Conservation (phyloP, 495 filamentous ascomycete species). For the Hypoxylon fuscum region DNA sequence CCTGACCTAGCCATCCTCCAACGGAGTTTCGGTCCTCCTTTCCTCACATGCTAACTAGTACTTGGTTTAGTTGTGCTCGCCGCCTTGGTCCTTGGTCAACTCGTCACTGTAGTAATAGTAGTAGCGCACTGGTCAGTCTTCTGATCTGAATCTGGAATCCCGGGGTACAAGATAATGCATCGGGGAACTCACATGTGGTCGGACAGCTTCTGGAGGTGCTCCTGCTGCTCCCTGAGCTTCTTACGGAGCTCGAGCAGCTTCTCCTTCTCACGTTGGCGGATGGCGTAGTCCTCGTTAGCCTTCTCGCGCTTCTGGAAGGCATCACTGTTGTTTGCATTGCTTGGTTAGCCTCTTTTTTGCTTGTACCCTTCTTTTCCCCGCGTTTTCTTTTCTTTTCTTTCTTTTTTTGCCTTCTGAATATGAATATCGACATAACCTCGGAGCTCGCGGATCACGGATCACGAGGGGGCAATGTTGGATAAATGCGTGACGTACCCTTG, state of each 20-base stretch:
- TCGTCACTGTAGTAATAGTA: slow-evolving; percentile 63
- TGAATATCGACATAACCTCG: no score
- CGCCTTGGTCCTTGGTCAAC: slow-evolving; percentile 71
- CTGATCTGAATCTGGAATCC: background rate
- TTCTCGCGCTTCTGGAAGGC: slow-evolving; percentile 90
- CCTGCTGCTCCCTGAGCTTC: slow-evolving; percentile 81
- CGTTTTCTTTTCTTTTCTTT: background rate
- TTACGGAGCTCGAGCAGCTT: slow-evolving; percentile 80
- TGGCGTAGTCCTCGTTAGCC: slow-evolving; percentile 83
- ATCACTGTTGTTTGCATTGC: slow-evolving; percentile 64
- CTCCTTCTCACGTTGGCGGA: slow-evolving; percentile 82
- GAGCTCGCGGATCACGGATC: no score
- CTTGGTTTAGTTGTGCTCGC: slow-evolving; percentile 73
- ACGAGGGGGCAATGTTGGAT: background rate
- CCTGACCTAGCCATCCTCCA: no score
- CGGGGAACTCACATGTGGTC: slow-evolving; percentile 75
- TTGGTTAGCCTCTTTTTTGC: slow-evolving; percentile 20
- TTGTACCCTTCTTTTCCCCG: background rate
- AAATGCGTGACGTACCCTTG: slow-evolving; percentile 49
- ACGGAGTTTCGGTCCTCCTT: slow-evolving; percentile 23
- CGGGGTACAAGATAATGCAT: background rate
- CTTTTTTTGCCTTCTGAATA: background rate
- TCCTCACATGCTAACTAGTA: slow-evolving; percentile 2
- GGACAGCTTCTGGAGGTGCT: slow-evolving; percentile 83
- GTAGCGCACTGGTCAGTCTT: slow-evolving; percentile 33